Percentiles rank a stretch among this genome's conserved stretches.
These are phyloP conservation scores for Phytophthora syringae DNA, from an alignment of 352 stramenopile species.

Conservation along the genomic window DNA sequence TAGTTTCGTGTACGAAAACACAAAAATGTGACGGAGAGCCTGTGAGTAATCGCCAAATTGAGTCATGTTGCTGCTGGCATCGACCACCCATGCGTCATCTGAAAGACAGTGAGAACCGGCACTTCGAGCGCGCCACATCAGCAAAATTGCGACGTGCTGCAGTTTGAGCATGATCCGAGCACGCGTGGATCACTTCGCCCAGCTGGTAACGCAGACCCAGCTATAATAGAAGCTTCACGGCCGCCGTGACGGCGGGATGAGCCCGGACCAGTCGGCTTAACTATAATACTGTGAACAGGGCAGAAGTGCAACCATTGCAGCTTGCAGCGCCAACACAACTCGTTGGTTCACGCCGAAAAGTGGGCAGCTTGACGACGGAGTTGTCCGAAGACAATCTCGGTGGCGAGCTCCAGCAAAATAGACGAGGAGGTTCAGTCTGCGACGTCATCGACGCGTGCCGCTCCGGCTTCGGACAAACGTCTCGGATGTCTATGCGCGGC, in stretches of 20 bases:
- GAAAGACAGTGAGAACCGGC: neutral
- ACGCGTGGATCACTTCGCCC: slow-evolving; percentile 20
- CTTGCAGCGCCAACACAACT: neutral
- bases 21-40: slow-evolving; percentile 13
- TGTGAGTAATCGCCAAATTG: neutral
- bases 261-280: too few species aligned
- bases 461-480: slow-evolving; percentile 1
- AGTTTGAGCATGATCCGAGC: slow-evolving; percentile 12
- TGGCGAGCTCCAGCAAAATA: neutral
- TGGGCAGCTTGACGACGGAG: neutral
- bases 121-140: neutral
- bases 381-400: neutral
- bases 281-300: too few species aligned
- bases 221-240: slow-evolving; percentile 10
- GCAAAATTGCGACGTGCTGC: slow-evolving; percentile 6
- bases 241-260: too few species aligned
- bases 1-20: neutral
- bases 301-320: neutral
- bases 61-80: too few species aligned
- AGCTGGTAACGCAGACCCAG: slow-evolving; percentile 13
- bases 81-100: neutral
- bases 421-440: slow-evolving; percentile 7
- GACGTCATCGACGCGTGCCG: neutral
- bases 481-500: slow-evolving; percentile 6
- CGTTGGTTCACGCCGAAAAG: slow-evolving; percentile 15